Evolutionary conservation across 768 basidiomycete species (phyloP).

Genomic region (Kockovaella imperatae): DNA sequence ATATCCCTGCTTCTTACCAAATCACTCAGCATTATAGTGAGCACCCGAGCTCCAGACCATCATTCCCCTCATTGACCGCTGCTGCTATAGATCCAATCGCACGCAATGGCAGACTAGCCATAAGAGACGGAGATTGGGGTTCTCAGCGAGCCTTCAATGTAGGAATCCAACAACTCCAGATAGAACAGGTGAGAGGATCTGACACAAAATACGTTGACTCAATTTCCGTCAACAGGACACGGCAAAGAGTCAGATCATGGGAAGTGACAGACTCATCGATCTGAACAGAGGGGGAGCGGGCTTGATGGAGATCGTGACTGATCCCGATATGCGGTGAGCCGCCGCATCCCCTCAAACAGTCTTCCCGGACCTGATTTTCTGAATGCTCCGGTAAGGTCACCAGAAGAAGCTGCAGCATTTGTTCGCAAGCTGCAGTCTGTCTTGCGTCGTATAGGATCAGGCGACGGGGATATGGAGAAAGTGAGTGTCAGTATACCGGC

Average conservation of each 20-base stretch:
- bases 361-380: not conserved
- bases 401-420: slow-evolving; percentile 85
- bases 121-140: slow-evolving; percentile 7
- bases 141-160: slow-evolving; percentile 45
- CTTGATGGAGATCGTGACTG: slow-evolving; percentile 91
- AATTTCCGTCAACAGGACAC: slow-evolving; percentile 9
- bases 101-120: slow-evolving; percentile 54
- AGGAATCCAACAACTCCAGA: slow-evolving; percentile 87
- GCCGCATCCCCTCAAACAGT: not conserved
- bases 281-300: slow-evolving; percentile 83
- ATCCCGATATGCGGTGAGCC: slow-evolving; percentile 70
- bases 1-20: slow-evolving; percentile 89
- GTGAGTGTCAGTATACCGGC: slow-evolving; percentile 46
- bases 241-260: slow-evolving; percentile 29
- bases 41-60: slow-evolving; percentile 7
- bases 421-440: slow-evolving; percentile 73
- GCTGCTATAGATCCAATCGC: slow-evolving; percentile 77
- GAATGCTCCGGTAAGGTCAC: slow-evolving; percentile 52
- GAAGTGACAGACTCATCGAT: slow-evolving; percentile 54
- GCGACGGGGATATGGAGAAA: slow-evolving; percentile 96
- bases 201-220: not conserved
- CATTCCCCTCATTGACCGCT: not conserved
- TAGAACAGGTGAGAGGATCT: slow-evolving; percentile 72
- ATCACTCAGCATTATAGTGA: slow-evolving; percentile 91
- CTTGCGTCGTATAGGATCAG: slow-evolving; percentile 72